Evolutionary conservation across 768 basidiomycete species (phyloP), one percentile per base, ranked within the genome.

Genomic region (Xerocomus potaroensis): DNA sequence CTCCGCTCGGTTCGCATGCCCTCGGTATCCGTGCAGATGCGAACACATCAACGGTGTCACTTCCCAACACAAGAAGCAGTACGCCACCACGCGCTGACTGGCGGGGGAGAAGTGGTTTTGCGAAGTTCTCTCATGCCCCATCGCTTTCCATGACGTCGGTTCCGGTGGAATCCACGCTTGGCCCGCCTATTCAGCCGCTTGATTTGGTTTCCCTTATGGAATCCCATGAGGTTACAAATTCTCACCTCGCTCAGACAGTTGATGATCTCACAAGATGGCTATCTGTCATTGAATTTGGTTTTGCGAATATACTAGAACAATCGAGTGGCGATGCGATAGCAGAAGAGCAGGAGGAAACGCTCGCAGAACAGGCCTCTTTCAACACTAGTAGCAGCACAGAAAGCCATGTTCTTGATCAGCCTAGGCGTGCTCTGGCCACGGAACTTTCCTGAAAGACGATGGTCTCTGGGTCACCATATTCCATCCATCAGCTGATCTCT

Each of bases 261-360:
- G 84, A 84, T 36, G 81, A 87, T 58, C 76, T 97, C 29, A 74
- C 77, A 3, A 73, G 77, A 51, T 94, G 89, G 90, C 65, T 97
- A 47, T 75, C 76, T 5, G 73, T 82, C 0, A 77, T 94, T 1
- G 87, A 91, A 58, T 67, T 63, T 10, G 92, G 91, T 0, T 69
- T 97, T 38, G 75, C 72, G 26, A 76, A 72, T 21, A 73, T 93
- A 53, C 67, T 94, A 33, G 83, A 83, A 32, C 70, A 70, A 36
- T 61, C 72, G 1, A 63, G 65, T 14, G 71, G 70, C 30, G 72
- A 80, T 53, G 74, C 74, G 21, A 85, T 84, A 49, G 78, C 77
- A 51, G 83, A 85, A 60, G 84, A 87, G 59, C 75, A 79, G 52
- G 79, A 82, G 54, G 73, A 72, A 39, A 57, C 57, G 14, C 57